Evolutionary conservation across 352 stramenopile species (phyloP).

Genomic region (Phytophthora citricola): DNA sequence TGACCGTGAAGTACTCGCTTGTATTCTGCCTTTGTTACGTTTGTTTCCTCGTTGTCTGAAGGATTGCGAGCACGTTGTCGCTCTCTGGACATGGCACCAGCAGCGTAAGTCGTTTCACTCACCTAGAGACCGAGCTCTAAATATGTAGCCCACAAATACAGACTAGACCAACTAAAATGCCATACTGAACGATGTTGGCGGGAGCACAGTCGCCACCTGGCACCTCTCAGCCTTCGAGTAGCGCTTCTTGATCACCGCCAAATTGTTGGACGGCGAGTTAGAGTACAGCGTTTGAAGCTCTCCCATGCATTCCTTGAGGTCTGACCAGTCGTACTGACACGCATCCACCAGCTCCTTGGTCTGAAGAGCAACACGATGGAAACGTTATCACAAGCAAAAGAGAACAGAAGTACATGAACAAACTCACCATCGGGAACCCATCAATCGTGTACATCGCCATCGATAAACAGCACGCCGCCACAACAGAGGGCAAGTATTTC

Average conservation of each 20-base stretch:
- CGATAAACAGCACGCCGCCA: constrained; percentile 83
- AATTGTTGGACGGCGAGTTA: constrained; percentile 79
- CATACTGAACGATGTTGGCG: constrained; percentile 83
- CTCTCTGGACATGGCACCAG: constrained; percentile 29
- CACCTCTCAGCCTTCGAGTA: constrained; percentile 88
- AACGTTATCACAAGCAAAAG: not conserved
- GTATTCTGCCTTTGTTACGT: constrained; percentile 41
- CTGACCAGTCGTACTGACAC: constrained; percentile 75
- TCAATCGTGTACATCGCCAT: constrained; percentile 89
- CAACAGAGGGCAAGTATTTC: constrained; percentile 85
- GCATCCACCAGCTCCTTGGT: constrained; percentile 85
- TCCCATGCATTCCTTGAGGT: constrained; percentile 85
- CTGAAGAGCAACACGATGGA: constrained; percentile 31
- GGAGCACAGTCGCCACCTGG: constrained; percentile 78
- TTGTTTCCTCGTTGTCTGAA: constrained; percentile 42
- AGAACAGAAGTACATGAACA: not conserved
- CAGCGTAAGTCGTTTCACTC: constrained; percentile 30
- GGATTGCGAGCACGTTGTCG: constrained; percentile 33
- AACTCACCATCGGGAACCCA: constrained; percentile 78
- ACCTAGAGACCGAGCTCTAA: constrained; percentile 52
- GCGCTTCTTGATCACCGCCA: constrained; percentile 90
- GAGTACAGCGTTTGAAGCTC: constrained; percentile 86
- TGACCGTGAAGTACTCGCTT: constrained; percentile 30
- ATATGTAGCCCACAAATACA: constrained; percentile 57
- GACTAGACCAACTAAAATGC: constrained; percentile 68